phyloP scores from a whole-genome alignment of 2,329 filamentous ascomycete genomes.

The Ceratocystis colombiana region DNA sequence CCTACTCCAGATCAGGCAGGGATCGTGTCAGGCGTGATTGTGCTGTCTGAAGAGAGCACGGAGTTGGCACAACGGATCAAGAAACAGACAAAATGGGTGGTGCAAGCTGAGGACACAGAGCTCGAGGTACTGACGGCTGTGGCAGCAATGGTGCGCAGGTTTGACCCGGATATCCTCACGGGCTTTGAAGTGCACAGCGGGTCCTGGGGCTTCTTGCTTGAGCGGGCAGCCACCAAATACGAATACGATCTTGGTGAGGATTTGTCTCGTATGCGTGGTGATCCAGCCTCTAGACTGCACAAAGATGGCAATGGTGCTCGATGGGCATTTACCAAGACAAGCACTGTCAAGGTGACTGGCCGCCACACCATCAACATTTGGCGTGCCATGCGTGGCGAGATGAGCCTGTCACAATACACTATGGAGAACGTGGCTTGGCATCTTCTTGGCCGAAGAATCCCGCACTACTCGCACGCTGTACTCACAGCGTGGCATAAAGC shows the following conservation, averaged over 20 bases:
- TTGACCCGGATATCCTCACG: constrained; percentile 86
- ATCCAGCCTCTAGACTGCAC: constrained; percentile 49
- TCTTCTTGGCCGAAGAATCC: constrained; percentile 73
- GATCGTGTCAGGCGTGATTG: constrained; percentile 57
- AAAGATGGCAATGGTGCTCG: constrained; percentile 76
- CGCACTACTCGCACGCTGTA: constrained; percentile 71
- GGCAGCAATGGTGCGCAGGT: constrained; percentile 69
- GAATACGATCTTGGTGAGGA: constrained; percentile 87
- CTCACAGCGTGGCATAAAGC: constrained; percentile 67
- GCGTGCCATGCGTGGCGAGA: constrained; percentile 87
- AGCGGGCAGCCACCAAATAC: constrained; percentile 74
- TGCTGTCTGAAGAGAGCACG: constrained; percentile 50
- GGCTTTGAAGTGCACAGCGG: constrained; percentile 89
- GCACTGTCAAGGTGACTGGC: constrained; percentile 83
- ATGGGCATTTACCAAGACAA: constrained; percentile 92
- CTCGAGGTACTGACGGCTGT: constrained; percentile 76
- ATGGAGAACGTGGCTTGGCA: constrained; percentile 96
- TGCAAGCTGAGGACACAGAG: constrained; percentile 68
- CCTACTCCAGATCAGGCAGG: constrained; percentile 16
- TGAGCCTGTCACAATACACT: constrained; percentile 86
- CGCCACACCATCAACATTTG: constrained; percentile 96
- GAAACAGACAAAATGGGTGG: constrained; percentile 40
- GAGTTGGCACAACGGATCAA: constrained; percentile 50
- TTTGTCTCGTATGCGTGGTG: constrained; percentile 37
- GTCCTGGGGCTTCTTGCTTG: constrained; percentile 93